Percentiles rank a stretch among this genome's conserved stretches.
Conservation (phyloP, 805 yeast species). For the Teunomyces aglyptinius region DNA sequence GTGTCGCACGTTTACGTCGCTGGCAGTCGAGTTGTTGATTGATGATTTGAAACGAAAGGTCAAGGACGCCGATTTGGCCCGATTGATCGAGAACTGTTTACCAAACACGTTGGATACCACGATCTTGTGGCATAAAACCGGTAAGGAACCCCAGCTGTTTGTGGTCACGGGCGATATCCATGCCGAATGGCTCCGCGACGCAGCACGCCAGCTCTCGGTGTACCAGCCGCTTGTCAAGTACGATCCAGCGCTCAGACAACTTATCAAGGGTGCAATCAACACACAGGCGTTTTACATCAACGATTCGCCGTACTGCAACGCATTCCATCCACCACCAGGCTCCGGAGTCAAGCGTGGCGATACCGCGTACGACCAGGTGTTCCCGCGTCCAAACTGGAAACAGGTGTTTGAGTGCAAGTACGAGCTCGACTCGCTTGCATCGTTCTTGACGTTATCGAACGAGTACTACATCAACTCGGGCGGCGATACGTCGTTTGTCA, state of each 20-base stretch:
- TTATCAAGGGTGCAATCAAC: constrained; percentile 75
- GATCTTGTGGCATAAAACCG: constrained; percentile 60
- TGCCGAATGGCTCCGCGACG: constrained; percentile 91
- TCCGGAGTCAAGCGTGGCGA: constrained; percentile 49
- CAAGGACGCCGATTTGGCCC: constrained; percentile 62
- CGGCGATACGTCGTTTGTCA: constrained; percentile 46
- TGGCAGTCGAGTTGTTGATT: constrained; percentile 60
- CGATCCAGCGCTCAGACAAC: constrained; percentile 48
- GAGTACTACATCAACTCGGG: constrained; percentile 61
- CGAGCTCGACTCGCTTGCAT: constrained; percentile 83
- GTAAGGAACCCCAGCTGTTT: constrained; percentile 49
- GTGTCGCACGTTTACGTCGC: constrained; percentile 72
- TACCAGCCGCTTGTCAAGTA: constrained; percentile 60
- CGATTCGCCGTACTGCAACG: constrained; percentile 80
- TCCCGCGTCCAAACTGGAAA: constrained; percentile 67
- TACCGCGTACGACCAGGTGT: constrained; percentile 61
- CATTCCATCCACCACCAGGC: constrained; percentile 78
- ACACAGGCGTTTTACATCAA: constrained; percentile 69
- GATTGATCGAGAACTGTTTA: constrained; percentile 75
- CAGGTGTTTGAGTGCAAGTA: constrained; percentile 86
- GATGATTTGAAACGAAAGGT: constrained; percentile 49
- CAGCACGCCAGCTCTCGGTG: constrained; percentile 77
- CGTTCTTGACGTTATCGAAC: constrained; percentile 71
- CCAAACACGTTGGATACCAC: constrained; percentile 92
- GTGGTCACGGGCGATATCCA: constrained; percentile 90